A percentile compares a stretch with the other conserved stretches of the same genome.
Evolutionary conservation across 75 land plant genomes (phyloP).

Genomic region (Sequoia sempervirens): DNA sequence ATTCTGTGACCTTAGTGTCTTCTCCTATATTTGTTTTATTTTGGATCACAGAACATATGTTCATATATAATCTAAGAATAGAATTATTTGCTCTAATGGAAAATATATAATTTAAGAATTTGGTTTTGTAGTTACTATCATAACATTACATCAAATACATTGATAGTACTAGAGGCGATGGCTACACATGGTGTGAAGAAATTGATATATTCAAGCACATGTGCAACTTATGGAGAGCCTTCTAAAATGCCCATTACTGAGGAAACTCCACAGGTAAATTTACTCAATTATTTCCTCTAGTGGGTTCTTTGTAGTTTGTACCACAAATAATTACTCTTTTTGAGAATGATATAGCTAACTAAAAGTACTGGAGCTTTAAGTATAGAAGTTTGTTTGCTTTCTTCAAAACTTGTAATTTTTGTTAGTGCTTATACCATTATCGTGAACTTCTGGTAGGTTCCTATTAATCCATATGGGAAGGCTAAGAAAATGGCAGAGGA

Average conservation of each 20-base stretch:
- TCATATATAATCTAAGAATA: background rate
- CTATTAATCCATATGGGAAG: conserved; percentile 96
- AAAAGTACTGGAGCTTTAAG: background rate
- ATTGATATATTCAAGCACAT: conserved; percentile 81
- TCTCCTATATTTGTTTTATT: background rate
- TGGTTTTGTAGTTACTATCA: conserved; percentile 66
- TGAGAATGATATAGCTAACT: background rate
- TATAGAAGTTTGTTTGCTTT: background rate
- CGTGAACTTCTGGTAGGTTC: conserved; percentile 41
- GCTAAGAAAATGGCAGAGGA: conserved; percentile 99
- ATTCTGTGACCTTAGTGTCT: background rate
- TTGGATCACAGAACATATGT: background rate
- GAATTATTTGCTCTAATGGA: background rate
- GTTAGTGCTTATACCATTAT: background rate
- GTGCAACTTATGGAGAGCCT: conserved; percentile 92
- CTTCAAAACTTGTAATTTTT: background rate
- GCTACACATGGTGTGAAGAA: conserved; percentile 61
- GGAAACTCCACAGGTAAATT: conserved; percentile 77
- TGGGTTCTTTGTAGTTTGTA: background rate
- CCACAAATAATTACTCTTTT: background rate
- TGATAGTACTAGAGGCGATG: conserved; percentile 78
- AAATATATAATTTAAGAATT: background rate
- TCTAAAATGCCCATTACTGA: conserved; percentile 87
- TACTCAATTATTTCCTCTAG: background rate
- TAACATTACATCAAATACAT: conserved; percentile 79